Conservation (phyloP, 1,284 basidiomycete genomes). For the Peniophora sp. region DNA sequence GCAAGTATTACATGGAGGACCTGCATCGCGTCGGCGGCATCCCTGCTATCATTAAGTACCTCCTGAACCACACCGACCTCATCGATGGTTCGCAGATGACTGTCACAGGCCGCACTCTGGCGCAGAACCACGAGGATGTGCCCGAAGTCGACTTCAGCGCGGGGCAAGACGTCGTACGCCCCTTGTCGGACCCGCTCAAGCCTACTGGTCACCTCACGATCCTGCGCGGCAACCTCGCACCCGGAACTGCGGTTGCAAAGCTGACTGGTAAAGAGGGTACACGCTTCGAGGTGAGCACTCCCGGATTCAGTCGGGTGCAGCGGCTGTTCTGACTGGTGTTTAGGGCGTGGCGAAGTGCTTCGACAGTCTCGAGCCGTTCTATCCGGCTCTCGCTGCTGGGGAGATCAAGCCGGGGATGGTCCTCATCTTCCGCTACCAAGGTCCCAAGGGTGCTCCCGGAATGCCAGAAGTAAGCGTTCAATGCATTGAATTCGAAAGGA, state of each 20-base stretch:
- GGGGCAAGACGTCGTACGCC: slow-evolving; percentile 76
- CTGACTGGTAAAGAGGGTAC: slow-evolving; percentile 94
- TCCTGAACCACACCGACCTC: slow-evolving; percentile 79
- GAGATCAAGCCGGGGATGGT: slow-evolving; percentile 83
- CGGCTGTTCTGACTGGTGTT: background rate
- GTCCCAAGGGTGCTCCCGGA: slow-evolving; percentile 92
- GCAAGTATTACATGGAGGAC: slow-evolving; percentile 96
- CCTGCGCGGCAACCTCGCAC: slow-evolving; percentile 84
- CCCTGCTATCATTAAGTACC: slow-evolving; percentile 77
- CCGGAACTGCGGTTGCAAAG: slow-evolving; percentile 90
- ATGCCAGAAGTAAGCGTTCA: slow-evolving; percentile 75
- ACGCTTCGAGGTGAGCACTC: slow-evolving; percentile 61
- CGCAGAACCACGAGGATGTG: slow-evolving; percentile 83
- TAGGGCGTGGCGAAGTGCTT: slow-evolving; percentile 73
- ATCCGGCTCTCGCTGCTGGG: slow-evolving; percentile 75
- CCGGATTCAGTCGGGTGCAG: slow-evolving; percentile 1
- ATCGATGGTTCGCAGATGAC: slow-evolving; percentile 90
- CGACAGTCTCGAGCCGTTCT: slow-evolving; percentile 80
- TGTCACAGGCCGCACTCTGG: slow-evolving; percentile 89
- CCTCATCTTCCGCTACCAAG: slow-evolving; percentile 90
- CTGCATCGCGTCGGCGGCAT: slow-evolving; percentile 89
- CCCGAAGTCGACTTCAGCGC: slow-evolving; percentile 68
- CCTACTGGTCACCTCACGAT: slow-evolving; percentile 89
- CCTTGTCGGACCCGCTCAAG: slow-evolving; percentile 83
- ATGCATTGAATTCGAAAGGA: background rate